Conservation (phyloP, 208 protist genomes). For the Trypanosoma melophagium region DNA sequence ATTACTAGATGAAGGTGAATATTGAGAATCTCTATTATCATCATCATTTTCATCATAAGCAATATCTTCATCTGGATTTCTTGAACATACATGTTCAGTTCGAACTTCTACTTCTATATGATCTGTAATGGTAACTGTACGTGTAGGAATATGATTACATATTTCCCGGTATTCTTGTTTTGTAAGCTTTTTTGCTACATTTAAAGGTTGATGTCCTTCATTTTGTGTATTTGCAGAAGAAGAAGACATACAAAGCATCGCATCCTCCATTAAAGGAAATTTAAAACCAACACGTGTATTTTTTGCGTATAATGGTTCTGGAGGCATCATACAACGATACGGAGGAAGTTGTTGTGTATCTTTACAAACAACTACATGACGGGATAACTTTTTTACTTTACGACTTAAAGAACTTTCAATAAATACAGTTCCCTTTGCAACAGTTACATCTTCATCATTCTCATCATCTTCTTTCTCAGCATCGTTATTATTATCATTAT, state of each 20-base stretch:
- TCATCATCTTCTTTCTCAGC: constrained; percentile 5
- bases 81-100: constrained; percentile 70
- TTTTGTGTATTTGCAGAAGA: constrained; percentile 26
- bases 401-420: constrained; percentile 55
- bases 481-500: neutral
- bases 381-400: constrained; percentile 66
- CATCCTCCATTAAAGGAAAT: constrained; percentile 67
- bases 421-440: constrained; percentile 51
- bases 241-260: constrained; percentile 63
- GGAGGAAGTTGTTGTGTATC: constrained; percentile 48
- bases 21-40: neutral
- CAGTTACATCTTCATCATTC: constrained; percentile 35
- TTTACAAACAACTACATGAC: constrained; percentile 52
- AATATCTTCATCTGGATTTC: constrained; percentile 13
- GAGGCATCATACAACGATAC: constrained; percentile 74
- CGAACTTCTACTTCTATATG: constrained; percentile 75
- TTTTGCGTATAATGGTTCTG: constrained; percentile 74
- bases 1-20: neutral
- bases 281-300: constrained; percentile 51
- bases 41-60: constrained; percentile 1
- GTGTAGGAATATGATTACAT: constrained; percentile 50
- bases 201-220: neutral
- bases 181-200: constrained; percentile 7
- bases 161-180: constrained; percentile 35
- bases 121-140: constrained; percentile 54